These are phyloP conservation scores for Xerocomus brunneocitrinus DNA, from an alignment of 768 basidiomycete genomes.

Conservation along the genomic window DNA sequence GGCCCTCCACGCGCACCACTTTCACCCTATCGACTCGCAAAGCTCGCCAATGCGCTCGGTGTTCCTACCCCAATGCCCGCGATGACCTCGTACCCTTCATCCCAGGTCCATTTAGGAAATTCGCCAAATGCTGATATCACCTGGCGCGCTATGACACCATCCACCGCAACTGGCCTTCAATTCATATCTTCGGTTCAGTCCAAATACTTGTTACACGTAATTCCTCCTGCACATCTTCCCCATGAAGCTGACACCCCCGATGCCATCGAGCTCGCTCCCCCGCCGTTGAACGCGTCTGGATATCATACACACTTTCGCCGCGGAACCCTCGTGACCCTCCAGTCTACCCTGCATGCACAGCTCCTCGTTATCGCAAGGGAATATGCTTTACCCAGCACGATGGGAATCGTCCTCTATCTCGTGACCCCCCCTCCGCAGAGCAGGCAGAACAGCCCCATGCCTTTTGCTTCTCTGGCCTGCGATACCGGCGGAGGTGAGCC, in stretches of 20 bases:
- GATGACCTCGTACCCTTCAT: conserved; percentile 22
- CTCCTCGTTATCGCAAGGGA: conserved; percentile 86
- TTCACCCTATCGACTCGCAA: conserved; percentile 72
- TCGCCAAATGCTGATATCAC: conserved; percentile 29
- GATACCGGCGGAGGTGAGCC: conserved; percentile 45
- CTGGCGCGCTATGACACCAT: conserved; percentile 50
- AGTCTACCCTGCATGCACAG: conserved; percentile 79
- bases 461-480: conserved; percentile 14
- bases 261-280: conserved; percentile 45
- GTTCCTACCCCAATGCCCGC: conserved; percentile 70
- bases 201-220: conserved; percentile 75
- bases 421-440: conserved; percentile 38
- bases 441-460: conserved; percentile 11
- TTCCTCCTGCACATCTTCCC: conserved; percentile 71
- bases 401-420: conserved; percentile 81
- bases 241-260: conserved; percentile 49
- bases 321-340: conserved; percentile 82
- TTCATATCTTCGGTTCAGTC: conserved; percentile 38
- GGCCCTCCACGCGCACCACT: conserved; percentile 66
- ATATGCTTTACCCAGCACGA: conserved; percentile 84
- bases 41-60: conserved; percentile 81
- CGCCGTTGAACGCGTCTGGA: conserved; percentile 59
- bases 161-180: conserved; percentile 37
- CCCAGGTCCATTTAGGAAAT: conserved; percentile 10
- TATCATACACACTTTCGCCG: conserved; percentile 77